phyloP scores from a whole-genome alignment of 139 green algal species.

The Micractinium sp. region DNA sequence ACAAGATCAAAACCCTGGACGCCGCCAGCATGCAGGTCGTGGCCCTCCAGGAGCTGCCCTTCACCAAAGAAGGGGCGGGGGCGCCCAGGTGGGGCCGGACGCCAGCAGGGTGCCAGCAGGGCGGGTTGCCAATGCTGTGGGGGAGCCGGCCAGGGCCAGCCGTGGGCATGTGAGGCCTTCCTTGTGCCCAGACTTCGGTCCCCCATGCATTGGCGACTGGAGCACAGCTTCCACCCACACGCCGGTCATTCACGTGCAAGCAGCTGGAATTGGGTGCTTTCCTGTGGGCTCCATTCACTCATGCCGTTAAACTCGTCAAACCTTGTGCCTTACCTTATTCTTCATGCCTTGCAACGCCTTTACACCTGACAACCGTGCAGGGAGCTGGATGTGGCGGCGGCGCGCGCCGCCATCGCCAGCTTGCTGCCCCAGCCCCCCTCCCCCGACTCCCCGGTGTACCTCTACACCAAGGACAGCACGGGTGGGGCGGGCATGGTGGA shows the following conservation, averaged over 20 bases:
- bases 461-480: not conserved
- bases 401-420: not conserved
- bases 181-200: no score
- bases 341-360: not conserved
- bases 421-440: not conserved
- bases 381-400: not conserved
- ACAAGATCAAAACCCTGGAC: not conserved
- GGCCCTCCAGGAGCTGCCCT: not conserved
- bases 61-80: not conserved
- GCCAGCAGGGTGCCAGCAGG: not conserved
- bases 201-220: no score
- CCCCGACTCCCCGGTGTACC: not conserved
- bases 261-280: no score
- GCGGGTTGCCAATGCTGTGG: no score
- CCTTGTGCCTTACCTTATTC: not conserved
- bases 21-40: not conserved
- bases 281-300: no score
- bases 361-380: not conserved
- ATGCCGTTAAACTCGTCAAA: no score
- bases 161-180: no score
- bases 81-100: not conserved
- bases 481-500: not conserved
- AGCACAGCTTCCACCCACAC: no score
- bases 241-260: no score
- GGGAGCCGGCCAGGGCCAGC: no score